Percentiles rank a stretch among this genome's conserved stretches.
Evolutionary conservation across 371 early-diverging fungal genomes (phyloP).

Genomic region (Mucor circinelloides): DNA sequence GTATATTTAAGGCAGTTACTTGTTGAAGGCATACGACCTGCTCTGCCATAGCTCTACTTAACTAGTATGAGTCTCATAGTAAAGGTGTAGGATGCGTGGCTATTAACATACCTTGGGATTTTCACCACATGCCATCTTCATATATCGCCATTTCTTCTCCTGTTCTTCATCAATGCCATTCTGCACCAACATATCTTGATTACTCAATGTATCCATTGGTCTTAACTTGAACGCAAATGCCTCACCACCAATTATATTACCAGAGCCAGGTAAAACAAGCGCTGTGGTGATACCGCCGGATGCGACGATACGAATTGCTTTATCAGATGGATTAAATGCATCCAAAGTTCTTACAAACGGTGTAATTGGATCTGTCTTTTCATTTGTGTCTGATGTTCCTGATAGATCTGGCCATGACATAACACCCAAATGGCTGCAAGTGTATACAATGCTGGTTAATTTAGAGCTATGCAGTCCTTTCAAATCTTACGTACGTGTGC

Average conservation of each 20-base stretch:
- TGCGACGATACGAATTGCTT: slow-evolving; percentile 63
- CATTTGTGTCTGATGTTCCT: slow-evolving; percentile 67
- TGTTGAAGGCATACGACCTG: slow-evolving; percentile 32
- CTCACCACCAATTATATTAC: slow-evolving; percentile 81
- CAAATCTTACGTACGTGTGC: slow-evolving; percentile 58
- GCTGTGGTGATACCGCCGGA: slow-evolving; percentile 81
- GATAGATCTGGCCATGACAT: slow-evolving; percentile 62
- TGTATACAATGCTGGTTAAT: background rate
- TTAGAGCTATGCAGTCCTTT: background rate
- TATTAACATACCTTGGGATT: slow-evolving; percentile 63
- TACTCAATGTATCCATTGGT: slow-evolving; percentile 48
- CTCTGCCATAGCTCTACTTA: slow-evolving; percentile 27
- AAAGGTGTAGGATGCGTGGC: background rate
- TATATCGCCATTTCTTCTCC: slow-evolving; percentile 59
- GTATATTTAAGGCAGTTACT: slow-evolving; percentile 15
- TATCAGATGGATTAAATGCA: slow-evolving; percentile 64
- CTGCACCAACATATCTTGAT: slow-evolving; percentile 71
- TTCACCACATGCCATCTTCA: slow-evolving; percentile 87
- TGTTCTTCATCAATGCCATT: slow-evolving; percentile 37
- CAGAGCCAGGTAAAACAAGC: slow-evolving; percentile 76
- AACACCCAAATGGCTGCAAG: slow-evolving; percentile 67
- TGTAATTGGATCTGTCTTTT: slow-evolving; percentile 60
- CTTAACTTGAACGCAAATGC: slow-evolving; percentile 68
- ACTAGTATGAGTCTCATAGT: background rate
- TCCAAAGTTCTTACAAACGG: slow-evolving; percentile 63